These are phyloP conservation scores for Prunus armeniaca DNA, from an alignment of 306 rosid genomes.

Conservation along the genomic window DNA sequence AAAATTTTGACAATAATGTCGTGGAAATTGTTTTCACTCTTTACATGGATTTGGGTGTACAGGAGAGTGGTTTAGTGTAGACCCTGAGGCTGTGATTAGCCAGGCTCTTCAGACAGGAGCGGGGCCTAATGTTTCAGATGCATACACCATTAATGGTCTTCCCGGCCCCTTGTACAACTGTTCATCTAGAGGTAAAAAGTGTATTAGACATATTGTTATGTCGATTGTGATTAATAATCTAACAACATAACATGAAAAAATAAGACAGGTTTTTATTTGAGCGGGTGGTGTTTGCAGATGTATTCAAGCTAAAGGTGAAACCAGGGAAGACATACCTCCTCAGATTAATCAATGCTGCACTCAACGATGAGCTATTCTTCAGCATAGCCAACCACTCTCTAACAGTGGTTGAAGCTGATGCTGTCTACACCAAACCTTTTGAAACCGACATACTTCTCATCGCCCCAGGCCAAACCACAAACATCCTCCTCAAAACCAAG, in stretches of 20 bases:
- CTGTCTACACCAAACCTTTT: slow-evolving; percentile 68
- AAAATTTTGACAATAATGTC: not conserved
- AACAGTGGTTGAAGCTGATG: slow-evolving; percentile 74
- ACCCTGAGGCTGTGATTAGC: slow-evolving; percentile 66
- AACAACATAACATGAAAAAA: not conserved
- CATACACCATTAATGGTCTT: slow-evolving; percentile 76
- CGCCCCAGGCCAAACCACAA: slow-evolving; percentile 76
- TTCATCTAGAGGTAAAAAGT: slow-evolving; percentile 55
- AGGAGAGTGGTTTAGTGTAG: slow-evolving; percentile 92
- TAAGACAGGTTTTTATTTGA: too few relatives aligned
- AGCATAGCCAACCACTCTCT: slow-evolving; percentile 69
- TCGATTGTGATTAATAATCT: not conserved
- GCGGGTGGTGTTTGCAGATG: slow-evolving; percentile 38
- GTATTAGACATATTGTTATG: not conserved
- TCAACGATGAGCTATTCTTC: slow-evolving; percentile 82
- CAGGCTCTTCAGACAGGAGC: slow-evolving; percentile 79
- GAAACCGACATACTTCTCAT: slow-evolving; percentile 43
- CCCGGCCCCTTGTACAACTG: slow-evolving; percentile 78
- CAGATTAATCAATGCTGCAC: slow-evolving; percentile 83
- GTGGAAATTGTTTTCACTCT: not conserved
- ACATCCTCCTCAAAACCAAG: slow-evolving; percentile 58
- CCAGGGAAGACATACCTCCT: slow-evolving; percentile 74
- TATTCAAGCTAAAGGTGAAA: slow-evolving; percentile 67
- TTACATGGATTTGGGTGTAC: slow-evolving; percentile 17
- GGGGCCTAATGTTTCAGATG: slow-evolving; percentile 89